A percentile compares a stretch with the other conserved stretches of the same genome.
These are phyloP conservation scores for Vaccinium darrowii DNA, from an alignment of 148 eudicot genomes.

Conservation along the genomic window DNA sequence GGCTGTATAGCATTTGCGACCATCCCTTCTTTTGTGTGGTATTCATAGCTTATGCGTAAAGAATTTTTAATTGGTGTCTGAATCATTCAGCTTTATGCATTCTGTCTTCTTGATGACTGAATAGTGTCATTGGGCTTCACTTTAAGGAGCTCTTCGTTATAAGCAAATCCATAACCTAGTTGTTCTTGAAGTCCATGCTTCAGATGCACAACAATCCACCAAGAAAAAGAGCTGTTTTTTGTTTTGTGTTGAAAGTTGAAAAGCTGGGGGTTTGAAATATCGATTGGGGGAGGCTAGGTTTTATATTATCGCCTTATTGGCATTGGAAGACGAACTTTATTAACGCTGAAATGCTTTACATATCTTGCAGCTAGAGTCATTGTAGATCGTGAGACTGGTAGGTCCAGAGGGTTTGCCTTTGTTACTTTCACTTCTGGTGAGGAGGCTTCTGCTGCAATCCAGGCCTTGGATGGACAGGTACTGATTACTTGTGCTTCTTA, in stretches of 20 bases:
- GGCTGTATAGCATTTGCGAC: neutral
- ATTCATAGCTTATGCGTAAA: neutral
- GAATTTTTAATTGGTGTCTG: neutral
- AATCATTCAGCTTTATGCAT: neutral
- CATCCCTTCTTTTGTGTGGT: neutral
- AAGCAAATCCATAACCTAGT: neutral
- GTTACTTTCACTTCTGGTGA: slow-evolving; percentile 60
- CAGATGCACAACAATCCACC: neutral
- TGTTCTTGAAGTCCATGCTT: neutral
- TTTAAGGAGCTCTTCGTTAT: neutral
- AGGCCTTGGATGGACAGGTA: slow-evolving; percentile 89
- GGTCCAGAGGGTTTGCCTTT: slow-evolving; percentile 94
- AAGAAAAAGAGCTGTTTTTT: neutral
- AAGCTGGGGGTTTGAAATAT: neutral
- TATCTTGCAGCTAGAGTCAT: slow-evolving; percentile 73
- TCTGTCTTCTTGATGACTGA: neutral
- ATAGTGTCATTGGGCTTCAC: neutral
- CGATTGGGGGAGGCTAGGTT: neutral
- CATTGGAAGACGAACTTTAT: neutral
- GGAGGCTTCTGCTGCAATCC: slow-evolving; percentile 80
- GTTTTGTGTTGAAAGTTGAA: neutral
- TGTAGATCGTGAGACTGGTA: slow-evolving; percentile 72
- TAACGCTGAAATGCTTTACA: neutral
- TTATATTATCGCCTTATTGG: neutral
- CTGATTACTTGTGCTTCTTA: slow-evolving; percentile 4